Evolutionary conservation across 306 rosid species (phyloP), one percentile per base, ranked within the genome.

Genomic region (Argentina anserina): DNA sequence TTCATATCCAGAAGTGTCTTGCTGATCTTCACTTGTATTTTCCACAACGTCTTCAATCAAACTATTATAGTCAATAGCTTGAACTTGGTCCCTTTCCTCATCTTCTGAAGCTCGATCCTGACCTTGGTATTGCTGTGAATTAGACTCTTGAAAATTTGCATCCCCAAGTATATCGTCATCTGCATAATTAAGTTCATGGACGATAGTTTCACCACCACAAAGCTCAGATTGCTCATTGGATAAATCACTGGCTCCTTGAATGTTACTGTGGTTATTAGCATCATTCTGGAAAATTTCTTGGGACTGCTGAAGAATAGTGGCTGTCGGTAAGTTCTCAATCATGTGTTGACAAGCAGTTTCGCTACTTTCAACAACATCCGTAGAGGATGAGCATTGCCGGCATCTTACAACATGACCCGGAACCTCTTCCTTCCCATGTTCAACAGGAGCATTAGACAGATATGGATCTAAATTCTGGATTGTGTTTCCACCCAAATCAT

Each of bases 1-100:
- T 36, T 82, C 92, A 77, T 71, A 80, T 75, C 82, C 59, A 49
- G 89, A 65, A 73, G 80, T 80, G 70, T 67, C 84, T 74, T 56
- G 83, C 76, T 73, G 89, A 83, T 79, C 81, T 76, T 56, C 89
- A 73, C 76, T 88, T 53, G 75, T 74, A 81, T 75, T 76, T 77
- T 80, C 92, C 67, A 71, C 81, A 3, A 49, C 25, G 14, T 73
- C 69, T 34, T 82, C 78, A 47, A 81, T 81, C 96, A 84, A 76
- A 77, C 65, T 81, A 77, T 43, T 56, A 26, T 49, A 70, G 71
- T 75, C 96, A 75, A 64, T 83, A 67, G 74, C 63, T 69, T 74
- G 87, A 41, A 85, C 86, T 83, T 82, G 75, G 49, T 85, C 82
- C 80, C 80, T 74, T 78, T 81, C 81, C 28, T 84, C 96, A 64